Base-by-base conservation (phyloP, 768 basidiomycete genomes). In the Lactarius tabidus region DNA sequence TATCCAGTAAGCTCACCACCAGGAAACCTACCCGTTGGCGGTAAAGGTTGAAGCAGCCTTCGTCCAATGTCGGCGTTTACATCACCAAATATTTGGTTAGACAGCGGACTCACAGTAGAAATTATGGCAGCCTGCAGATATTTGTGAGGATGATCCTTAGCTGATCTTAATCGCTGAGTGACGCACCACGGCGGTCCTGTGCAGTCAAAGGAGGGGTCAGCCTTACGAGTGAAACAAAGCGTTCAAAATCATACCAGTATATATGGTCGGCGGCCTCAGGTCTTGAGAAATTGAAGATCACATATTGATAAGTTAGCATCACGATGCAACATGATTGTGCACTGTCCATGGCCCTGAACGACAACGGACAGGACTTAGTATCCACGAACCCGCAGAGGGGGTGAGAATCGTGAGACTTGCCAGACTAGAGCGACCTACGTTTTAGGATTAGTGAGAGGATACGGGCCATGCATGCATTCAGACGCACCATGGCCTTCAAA, bases 401-500 rank as follows among this genome's bases (percentile, higher is more conserved):
- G n/a, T 9, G 33, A 15, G 10, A 65, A 58, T 65, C 7, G n/a
- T 9, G 33, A 15, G 10, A 65, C 64, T 65, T 60, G 56, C 66
- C 66, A 65, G n/a, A 67, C 55, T 6, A 57, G 17, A 39, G 39
- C 31, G 23, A 57, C 59, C 66, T 67, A 17, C 3, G 45, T n/a
- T 28, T 23, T 17, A 38, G 2, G n/a, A 1, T 55, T 29, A 54
- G 36, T 26, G 14, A 10, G 3, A 55, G 9, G 29, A 1, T n/a
- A 6, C 7, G n/a, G 29, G n/a, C n/a, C n/a, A n/a, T 15, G 9
- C n/a, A 28, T 8, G 20, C 8, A 33, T n/a, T n/a, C 9, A 26
- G 15, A 56, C 63, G 23, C 9, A 67, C 66, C 58, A 67, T 14
- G 18, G 55, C 54, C 39, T 67, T 67, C 58, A 65, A 10, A 29